Conservation (phyloP, 768 basidiomycete genomes). For the Lentinula edodes region DNA sequence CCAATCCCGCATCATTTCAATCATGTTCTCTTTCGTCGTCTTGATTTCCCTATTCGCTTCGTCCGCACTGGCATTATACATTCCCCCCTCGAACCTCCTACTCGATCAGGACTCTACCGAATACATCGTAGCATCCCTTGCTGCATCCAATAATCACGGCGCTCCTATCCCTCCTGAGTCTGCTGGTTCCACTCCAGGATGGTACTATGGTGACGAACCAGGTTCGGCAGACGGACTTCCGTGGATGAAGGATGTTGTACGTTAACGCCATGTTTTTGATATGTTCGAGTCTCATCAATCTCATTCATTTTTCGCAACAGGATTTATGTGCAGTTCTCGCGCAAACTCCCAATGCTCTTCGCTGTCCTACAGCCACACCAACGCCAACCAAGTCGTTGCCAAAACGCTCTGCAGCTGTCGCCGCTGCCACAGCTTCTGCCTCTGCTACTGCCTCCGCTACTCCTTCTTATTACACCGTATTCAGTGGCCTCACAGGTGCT, state of each 20-base stretch:
- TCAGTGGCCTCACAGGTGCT: constrained; percentile 25
- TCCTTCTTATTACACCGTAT: constrained; percentile 19
- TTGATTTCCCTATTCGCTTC: background rate
- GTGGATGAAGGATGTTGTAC: background rate
- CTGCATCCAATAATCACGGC: constrained; percentile 22
- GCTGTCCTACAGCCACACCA: constrained; percentile 11
- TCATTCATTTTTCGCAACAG: background rate
- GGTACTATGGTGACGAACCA: constrained; percentile 28
- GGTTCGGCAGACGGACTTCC: background rate
- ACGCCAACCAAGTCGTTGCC: background rate
- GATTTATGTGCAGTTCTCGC: constrained; percentile 18
- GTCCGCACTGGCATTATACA: background rate
- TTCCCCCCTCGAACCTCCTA: background rate
- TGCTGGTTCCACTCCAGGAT: constrained; percentile 24
- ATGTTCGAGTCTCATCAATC: background rate
- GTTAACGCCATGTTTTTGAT: background rate
- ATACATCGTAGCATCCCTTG: constrained; percentile 1
- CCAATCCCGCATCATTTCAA: too few species aligned
- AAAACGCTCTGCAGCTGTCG: background rate
- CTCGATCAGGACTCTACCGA: background rate
- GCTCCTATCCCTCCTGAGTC: constrained; percentile 29
- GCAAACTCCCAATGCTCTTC: constrained; percentile 20
- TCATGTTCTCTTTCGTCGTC: too few species aligned
- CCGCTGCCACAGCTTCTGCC: constrained; percentile 14
- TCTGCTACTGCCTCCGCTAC: constrained; percentile 15